These are phyloP conservation scores for Sonneratia caseolaris DNA, from an alignment of 345 rosid species.

Conservation along the genomic window DNA sequence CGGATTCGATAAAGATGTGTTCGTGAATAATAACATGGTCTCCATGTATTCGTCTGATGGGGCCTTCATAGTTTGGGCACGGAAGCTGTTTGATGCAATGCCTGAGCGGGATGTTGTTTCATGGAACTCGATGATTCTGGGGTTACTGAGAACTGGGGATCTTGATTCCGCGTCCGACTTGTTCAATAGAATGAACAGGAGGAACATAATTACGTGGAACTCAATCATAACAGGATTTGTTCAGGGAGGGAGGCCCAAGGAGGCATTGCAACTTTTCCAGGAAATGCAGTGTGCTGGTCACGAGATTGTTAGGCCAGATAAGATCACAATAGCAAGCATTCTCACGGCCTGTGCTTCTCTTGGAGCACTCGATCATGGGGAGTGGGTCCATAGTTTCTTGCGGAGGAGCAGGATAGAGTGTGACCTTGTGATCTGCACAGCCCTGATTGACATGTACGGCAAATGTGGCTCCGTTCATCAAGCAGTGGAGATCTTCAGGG, in stretches of 20 bases:
- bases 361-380: conserved; percentile 46
- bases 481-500: conserved; percentile 35
- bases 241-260: conserved; percentile 42
- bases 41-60: conserved; percentile 24
- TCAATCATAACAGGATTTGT: conserved; percentile 49
- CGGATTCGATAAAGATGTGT: conserved; percentile 30
- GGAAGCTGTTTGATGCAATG: conserved; percentile 55
- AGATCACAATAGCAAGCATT: conserved; percentile 42
- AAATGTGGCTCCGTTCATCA: conserved; percentile 43
- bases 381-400: conserved; percentile 40
- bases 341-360: conserved; percentile 57
- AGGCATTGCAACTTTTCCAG: conserved; percentile 40
- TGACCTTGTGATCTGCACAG: conserved; percentile 41
- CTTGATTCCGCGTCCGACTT: conserved; percentile 33
- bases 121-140: conserved; percentile 47
- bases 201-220: conserved; percentile 44
- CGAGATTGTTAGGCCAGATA: conserved; percentile 32
- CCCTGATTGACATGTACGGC: conserved; percentile 59
- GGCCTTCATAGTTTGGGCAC: conserved; percentile 16
- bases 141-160: conserved; percentile 37
- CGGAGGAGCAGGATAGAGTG: conserved; percentile 34
- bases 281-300: conserved; percentile 28
- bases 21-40: conserved; percentile 37
- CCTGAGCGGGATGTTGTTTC: conserved; percentile 36
- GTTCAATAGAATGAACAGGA: conserved; percentile 27